Evolutionary conservation across 768 basidiomycete species (phyloP).

Genomic region (Boletus tomentosulus): DNA sequence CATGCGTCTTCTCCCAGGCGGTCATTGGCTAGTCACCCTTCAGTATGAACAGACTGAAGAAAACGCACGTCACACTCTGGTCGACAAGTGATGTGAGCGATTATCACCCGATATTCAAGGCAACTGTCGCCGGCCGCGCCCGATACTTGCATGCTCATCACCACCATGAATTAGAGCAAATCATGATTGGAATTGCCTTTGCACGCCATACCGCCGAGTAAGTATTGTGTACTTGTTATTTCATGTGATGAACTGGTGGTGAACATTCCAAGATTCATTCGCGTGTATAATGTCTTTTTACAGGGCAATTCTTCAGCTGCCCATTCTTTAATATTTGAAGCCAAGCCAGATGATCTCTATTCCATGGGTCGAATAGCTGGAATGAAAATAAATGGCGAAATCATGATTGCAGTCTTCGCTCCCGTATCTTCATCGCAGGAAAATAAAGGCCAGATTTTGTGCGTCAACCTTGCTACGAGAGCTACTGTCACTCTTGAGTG

Average conservation of each 20-base stretch:
- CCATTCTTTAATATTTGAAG: slow-evolving; percentile 16
- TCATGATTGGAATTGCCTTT: slow-evolving; percentile 21
- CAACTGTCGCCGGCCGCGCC: slow-evolving; percentile 29
- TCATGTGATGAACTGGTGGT: not conserved
- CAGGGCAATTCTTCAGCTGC: not conserved
- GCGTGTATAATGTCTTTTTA: slow-evolving; percentile 21
- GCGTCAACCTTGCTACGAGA: slow-evolving; percentile 16
- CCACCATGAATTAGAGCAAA: slow-evolving; percentile 12
- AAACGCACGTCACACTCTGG: slow-evolving; percentile 44
- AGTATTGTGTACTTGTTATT: not conserved
- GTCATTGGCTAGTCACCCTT: slow-evolving; percentile 46
- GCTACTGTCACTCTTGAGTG: slow-evolving; percentile 11
- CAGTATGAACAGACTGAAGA: slow-evolving; percentile 32
- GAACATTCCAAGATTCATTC: slow-evolving; percentile 18
- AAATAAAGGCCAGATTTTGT: slow-evolving; percentile 12
- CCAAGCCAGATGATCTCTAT: slow-evolving; percentile 11
- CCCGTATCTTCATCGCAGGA: not conserved
- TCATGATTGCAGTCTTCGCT: slow-evolving; percentile 16
- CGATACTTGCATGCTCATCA: slow-evolving; percentile 35
- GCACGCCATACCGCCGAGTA: slow-evolving; percentile 16
- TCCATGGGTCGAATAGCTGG: slow-evolving; percentile 14
- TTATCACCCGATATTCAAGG: slow-evolving; percentile 25
- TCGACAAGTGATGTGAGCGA: slow-evolving; percentile 30
- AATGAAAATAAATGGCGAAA: slow-evolving; percentile 22
- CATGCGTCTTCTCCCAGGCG: slow-evolving; percentile 46